Evolutionary conservation across 2,329 filamentous ascomycete genomes (phyloP), one percentile per base, ranked within the genome.

Genomic region (Xylaria sp.): DNA sequence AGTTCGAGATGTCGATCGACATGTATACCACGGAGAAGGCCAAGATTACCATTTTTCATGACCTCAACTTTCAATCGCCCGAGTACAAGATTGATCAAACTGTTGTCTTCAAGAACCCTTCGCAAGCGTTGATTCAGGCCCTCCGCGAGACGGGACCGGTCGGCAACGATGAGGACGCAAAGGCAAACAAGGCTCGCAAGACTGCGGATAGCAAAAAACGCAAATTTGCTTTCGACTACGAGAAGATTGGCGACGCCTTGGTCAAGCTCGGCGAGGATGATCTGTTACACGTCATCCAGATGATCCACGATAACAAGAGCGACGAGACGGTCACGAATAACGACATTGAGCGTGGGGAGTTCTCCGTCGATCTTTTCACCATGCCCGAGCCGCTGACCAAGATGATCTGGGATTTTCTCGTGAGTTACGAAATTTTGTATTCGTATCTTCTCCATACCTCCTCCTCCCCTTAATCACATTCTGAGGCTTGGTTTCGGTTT

Each of bases 311-410:
- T 82, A 93, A 98, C 83, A 98, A 98, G 85, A 90, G 89, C 1
- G 89, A 93, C 5, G 94, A 97, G 72, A 98, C 95, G 1, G 98
- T 97, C 82, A 97, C 95, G 58, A 94, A 97, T 84, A 98, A 98
- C 76, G 97, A 99, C 81, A 89, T 98, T 66, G 96, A 99, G 77
- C 94, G 94, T 77, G 96, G 96, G 77, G 96, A 99, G 82, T 99
- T 99, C 83, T 96, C 97, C 69, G 95, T 99, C 74, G 96, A 99
- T 78, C 87, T 99, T 67, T 98, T 97, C 83, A 98, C 96, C n/a
- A 89, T 99, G 72, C 94, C 96, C 0, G 96, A 98, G 73, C 82
- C 84, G 32, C 86, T 98, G 45, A 92, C 96, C 78, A 97, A 96
- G 81, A 94, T 93, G 89, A 90, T 99, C 68, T 98, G 95, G 95